phyloP scores from a whole-genome alignment of 2,329 filamentous ascomycete genomes.

The Nothomitra cinnamomea region DNA sequence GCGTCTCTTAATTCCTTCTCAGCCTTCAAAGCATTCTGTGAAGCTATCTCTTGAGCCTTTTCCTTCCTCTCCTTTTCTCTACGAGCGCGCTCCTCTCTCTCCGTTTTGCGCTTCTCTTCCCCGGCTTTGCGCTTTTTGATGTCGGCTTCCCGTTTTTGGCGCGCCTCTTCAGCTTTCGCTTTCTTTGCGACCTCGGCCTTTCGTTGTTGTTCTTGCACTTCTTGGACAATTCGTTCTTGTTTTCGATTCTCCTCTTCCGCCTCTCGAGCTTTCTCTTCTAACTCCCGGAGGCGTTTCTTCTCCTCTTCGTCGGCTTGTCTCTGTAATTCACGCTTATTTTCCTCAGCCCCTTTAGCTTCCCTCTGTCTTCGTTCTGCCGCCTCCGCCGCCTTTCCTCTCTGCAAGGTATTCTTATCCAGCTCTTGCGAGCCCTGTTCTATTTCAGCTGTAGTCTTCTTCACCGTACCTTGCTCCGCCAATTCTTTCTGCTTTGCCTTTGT shows the following conservation, averaged over 20 bases:
- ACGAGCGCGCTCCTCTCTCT: neutral
- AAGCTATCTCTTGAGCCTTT: neutral
- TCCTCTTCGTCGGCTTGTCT: neutral
- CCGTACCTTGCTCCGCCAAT: neutral
- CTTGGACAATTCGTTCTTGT: no score
- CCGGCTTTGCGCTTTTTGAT: no score
- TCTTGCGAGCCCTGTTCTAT: neutral
- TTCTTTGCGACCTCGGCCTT: neutral
- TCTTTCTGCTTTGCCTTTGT: neutral
- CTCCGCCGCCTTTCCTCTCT: neutral
- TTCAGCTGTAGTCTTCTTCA: neutral
- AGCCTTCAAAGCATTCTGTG: neutral
- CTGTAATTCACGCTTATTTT: neutral
- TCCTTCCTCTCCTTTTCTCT: neutral
- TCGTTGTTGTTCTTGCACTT: no score
- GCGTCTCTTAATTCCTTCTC: slow-evolving; percentile 1
- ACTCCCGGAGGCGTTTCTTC: neutral
- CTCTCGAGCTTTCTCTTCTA: neutral
- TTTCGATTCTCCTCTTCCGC: neutral
- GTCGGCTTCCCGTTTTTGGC: no score
- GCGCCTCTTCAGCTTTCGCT: neutral
- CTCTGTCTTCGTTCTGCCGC: neutral
- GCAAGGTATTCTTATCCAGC: neutral
- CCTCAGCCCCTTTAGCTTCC: neutral
- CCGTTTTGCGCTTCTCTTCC: no score